Evolutionary conservation across 176 grass and related monocot genomes (phyloP).

Genomic region (Guadua angustifolia): DNA sequence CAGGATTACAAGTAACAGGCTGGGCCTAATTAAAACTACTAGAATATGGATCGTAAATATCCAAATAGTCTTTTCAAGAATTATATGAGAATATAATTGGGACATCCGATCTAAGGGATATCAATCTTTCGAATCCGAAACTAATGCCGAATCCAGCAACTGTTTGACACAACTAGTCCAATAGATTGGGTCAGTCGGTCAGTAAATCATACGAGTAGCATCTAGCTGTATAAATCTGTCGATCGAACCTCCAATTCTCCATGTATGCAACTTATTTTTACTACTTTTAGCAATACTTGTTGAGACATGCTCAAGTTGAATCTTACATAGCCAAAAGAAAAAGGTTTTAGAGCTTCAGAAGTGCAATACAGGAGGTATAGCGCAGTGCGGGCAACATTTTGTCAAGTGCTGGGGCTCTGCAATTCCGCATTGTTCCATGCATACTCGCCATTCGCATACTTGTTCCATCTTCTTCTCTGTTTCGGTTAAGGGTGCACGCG

Average conservation of each 20-base stretch:
- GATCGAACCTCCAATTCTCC: background rate
- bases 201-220: background rate
- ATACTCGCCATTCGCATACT: background rate
- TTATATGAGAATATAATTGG: no score
- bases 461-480: background rate
- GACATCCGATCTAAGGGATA: no score
- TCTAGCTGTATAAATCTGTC: background rate
- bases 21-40: no score
- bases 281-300: background rate
- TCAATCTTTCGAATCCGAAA: no score
- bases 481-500: constrained; percentile 12
- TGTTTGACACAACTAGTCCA: no score
- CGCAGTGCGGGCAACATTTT: background rate
- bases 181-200: no score
- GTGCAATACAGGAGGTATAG: background rate
- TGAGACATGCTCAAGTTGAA: background rate
- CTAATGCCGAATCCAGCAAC: no score
- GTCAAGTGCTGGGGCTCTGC: background rate
- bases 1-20: no score
- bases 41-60: no score
- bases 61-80: no score
- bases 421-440: background rate
- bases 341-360: background rate
- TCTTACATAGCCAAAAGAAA: background rate
- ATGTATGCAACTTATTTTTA: background rate